Conservation (phyloP, 2,329 filamentous ascomycete species). For the Juglanconis sp. region DNA sequence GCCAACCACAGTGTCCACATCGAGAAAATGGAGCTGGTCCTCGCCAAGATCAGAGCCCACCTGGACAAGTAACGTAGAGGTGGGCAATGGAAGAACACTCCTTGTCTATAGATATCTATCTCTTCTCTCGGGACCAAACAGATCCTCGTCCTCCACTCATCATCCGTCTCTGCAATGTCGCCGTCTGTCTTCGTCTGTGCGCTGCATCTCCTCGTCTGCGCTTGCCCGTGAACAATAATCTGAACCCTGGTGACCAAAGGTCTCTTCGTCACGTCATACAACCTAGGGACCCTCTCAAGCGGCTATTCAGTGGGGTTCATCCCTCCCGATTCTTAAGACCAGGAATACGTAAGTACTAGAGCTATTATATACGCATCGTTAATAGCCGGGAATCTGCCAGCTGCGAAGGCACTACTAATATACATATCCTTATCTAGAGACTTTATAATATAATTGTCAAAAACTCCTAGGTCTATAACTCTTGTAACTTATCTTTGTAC, state of each 20-base stretch:
- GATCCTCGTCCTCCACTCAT: constrained; percentile 33
- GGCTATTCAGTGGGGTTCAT: neutral
- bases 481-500: too few relatives aligned
- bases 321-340: neutral
- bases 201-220: constrained; percentile 10
- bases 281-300: constrained; percentile 19
- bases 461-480: too few relatives aligned
- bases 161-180: constrained; percentile 31
- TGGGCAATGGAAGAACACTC: neutral
- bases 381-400: constrained; percentile 35
- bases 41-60: constrained; percentile 23
- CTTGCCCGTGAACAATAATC: constrained; percentile 28
- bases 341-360: constrained; percentile 20
- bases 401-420: constrained; percentile 35
- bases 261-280: constrained; percentile 33
- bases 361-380: constrained; percentile 35
- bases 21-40: constrained; percentile 31
- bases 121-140: too few relatives aligned
- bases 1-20: constrained; percentile 36
- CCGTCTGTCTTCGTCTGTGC: neutral
- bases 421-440: too few relatives aligned
- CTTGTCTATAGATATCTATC: too few relatives aligned
- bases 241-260: constrained; percentile 31
- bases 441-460: too few relatives aligned
- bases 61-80: neutral